Conservation (phyloP, 2,329 filamentous ascomycete genomes). For the Fusarium sp. region DNA sequence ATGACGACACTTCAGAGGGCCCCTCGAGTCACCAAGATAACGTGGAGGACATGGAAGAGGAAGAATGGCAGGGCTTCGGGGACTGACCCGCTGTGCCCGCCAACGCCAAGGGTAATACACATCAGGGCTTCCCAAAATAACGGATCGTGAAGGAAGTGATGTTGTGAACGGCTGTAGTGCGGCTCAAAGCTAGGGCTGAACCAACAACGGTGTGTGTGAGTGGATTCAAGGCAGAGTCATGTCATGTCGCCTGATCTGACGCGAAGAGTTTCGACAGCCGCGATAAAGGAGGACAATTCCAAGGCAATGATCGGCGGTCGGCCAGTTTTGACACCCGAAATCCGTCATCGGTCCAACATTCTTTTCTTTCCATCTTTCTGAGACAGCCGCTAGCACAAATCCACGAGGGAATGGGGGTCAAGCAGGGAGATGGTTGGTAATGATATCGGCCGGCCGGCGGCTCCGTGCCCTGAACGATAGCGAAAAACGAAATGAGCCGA, state of each 20-base stretch:
- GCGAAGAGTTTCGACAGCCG: conserved; percentile 3
- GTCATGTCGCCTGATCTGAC: conserved; percentile 21
- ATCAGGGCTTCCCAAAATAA: not conserved
- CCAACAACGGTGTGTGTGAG: not conserved
- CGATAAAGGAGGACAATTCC: conserved; percentile 3
- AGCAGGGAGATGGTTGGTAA: not conserved
- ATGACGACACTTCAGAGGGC: conserved; percentile 1
- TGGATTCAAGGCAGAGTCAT: conserved; percentile 4
- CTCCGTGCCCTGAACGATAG: not conserved
- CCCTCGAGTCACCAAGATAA: conserved; percentile 29
- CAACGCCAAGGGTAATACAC: conserved; percentile 1
- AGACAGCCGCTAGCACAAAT: not conserved
- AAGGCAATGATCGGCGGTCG: conserved; percentile 11
- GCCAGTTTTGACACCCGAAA: conserved; percentile 22
- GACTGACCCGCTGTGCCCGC: conserved; percentile 28
- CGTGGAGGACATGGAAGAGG: conserved; percentile 28
- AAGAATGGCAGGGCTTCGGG: conserved; percentile 42
- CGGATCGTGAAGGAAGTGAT: not conserved
- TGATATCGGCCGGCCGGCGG: conserved; percentile 8
- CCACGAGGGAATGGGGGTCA: not conserved
- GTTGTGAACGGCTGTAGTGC: not conserved
- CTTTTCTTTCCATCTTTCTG: not conserved
- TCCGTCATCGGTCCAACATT: conserved; percentile 5
- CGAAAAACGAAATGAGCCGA: not conserved
- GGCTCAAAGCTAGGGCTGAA: not conserved